Evolutionary conservation across 768 basidiomycete genomes (phyloP).

Genomic region (Wakefieldia striispora): DNA sequence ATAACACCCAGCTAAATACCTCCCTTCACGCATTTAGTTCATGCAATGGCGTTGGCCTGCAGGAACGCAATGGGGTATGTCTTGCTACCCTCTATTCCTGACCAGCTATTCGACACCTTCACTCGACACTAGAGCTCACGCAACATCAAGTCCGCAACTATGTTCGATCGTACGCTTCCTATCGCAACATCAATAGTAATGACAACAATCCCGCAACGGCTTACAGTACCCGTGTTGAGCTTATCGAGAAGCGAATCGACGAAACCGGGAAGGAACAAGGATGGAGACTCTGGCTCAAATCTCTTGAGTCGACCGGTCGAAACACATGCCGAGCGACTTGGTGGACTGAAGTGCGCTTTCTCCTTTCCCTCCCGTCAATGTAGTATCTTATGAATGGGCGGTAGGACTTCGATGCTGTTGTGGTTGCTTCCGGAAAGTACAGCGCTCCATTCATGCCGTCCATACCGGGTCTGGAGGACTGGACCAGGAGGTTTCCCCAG

Average conservation of each 20-base stretch:
- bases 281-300: constrained; percentile 36
- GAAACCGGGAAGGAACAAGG: constrained; percentile 30
- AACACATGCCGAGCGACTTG: constrained; percentile 32
- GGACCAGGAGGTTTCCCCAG: too few relatives aligned
- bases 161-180: constrained; percentile 41
- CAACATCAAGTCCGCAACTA: constrained; percentile 37
- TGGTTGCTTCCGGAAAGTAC: constrained; percentile 9
- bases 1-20: too few relatives aligned
- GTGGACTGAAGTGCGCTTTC: constrained; percentile 15
- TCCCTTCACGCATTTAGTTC: too few relatives aligned
- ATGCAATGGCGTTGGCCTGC: too few relatives aligned
- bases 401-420: constrained; percentile 18
- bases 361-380: background rate
- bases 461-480: too few relatives aligned
- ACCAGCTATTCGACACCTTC: too few relatives aligned
- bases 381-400: background rate
- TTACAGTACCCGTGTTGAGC: constrained; percentile 50
- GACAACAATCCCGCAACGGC: constrained; percentile 38
- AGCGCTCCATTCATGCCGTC: too few relatives aligned
- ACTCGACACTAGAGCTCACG: constrained; percentile 28
- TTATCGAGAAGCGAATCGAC: constrained; percentile 37
- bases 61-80: too few relatives aligned
- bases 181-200: constrained; percentile 41
- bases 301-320: constrained; percentile 21
- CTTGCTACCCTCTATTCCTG: too few relatives aligned